Evolutionary conservation across 257 asterid genomes (phyloP).

Genomic region (Solanum dulcamara): DNA sequence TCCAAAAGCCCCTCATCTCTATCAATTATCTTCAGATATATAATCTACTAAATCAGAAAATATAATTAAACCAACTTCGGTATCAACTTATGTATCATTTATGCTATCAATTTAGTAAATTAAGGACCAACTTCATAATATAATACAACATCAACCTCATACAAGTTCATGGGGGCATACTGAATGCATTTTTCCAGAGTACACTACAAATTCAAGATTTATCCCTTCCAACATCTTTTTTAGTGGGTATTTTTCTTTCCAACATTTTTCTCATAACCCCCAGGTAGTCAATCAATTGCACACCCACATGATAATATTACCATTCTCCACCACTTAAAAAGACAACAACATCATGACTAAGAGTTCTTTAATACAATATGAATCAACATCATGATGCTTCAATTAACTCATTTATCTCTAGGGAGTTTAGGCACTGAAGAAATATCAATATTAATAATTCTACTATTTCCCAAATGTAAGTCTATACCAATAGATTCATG

Average conservation of each 20-base stretch:
- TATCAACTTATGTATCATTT: not conserved
- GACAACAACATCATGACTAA: not conserved
- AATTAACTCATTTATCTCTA: not conserved
- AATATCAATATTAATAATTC: not conserved
- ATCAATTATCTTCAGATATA: not conserved
- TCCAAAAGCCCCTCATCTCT: not conserved
- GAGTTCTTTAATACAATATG: not conserved
- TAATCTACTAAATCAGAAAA: not conserved
- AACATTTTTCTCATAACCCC: not conserved
- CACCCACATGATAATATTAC: not conserved
- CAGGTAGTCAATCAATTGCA: not conserved
- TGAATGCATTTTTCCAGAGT: not conserved
- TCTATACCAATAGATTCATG: not conserved
- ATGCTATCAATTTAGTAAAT: not conserved
- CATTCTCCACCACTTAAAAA: not conserved
- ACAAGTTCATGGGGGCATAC: not conserved
- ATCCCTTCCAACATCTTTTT: not conserved
- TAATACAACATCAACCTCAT: not conserved
- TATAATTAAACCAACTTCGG: not conserved
- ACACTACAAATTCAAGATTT: not conserved
- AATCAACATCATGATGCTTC: not conserved
- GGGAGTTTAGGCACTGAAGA: not conserved
- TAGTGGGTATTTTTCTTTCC: not conserved
- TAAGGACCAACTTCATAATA: not conserved
- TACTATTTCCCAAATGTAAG: not conserved